These are phyloP conservation scores for Penicillium glabrum DNA, from an alignment of 2,329 filamentous ascomycete species.

Conservation along the genomic window DNA sequence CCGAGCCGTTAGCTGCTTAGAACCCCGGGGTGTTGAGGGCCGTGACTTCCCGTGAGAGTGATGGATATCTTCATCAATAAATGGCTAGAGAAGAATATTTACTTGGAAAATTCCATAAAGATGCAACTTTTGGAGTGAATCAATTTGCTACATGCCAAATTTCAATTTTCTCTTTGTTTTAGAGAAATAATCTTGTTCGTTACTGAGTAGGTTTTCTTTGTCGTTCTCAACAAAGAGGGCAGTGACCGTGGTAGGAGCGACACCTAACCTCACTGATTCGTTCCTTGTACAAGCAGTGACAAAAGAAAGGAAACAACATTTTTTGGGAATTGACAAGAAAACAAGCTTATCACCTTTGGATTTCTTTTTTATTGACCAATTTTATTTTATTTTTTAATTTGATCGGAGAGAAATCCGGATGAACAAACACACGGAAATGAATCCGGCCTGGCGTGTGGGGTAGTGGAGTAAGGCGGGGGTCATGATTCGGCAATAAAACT, in stretches of 20 bases:
- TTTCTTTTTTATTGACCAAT: too few species aligned
- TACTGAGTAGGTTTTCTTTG: too few species aligned
- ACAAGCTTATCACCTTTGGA: fast-evolving
- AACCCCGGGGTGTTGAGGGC: not conserved
- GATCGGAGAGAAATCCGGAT: too few species aligned
- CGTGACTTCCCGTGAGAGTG: not conserved
- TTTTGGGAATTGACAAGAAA: too few species aligned
- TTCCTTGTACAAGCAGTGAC: too few species aligned
- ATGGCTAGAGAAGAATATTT: not conserved
- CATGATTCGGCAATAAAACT: not conserved
- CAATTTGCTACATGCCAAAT: not conserved
- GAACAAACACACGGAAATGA: not conserved
- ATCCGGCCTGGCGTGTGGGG: not conserved
- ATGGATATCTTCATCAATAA: not conserved
- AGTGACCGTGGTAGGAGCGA: too few species aligned
- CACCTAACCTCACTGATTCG: too few species aligned
- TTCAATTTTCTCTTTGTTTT: too few species aligned
- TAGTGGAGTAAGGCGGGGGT: not conserved
- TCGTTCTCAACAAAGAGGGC: too few species aligned
- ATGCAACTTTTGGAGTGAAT: not conserved
- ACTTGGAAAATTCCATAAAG: not conserved
- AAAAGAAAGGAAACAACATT: too few species aligned
- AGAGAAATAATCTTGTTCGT: too few species aligned
- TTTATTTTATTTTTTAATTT: too few species aligned
- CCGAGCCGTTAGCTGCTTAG: not conserved